Percentiles rank a stretch among this genome's conserved stretches.
These are phyloP conservation scores for Botrytis paeoniae DNA, from an alignment of 2,329 filamentous ascomycete genomes.

Conservation along the genomic window DNA sequence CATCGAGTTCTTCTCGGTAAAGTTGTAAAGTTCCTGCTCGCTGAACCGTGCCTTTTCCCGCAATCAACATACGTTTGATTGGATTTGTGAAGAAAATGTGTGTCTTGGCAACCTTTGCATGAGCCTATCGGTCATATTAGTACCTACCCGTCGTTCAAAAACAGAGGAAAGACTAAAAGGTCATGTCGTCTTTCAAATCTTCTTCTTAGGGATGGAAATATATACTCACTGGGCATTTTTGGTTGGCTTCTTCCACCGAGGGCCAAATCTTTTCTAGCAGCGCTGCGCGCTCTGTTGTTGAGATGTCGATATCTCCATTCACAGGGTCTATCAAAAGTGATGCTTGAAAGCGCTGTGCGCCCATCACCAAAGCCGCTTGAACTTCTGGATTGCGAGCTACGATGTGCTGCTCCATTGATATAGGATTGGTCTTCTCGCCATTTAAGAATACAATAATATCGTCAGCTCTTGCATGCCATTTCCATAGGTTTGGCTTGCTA, in stretches of 20 bases:
- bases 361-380: background rate
- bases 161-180: constrained; percentile 27
- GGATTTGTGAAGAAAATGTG: constrained; percentile 36
- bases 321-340: background rate
- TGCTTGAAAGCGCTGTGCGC: background rate
- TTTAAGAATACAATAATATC: constrained; percentile 44
- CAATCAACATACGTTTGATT: constrained; percentile 38
- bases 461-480: constrained; percentile 40
- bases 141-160: background rate
- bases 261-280: background rate
- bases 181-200: constrained; percentile 34
- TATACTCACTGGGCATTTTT: background rate
- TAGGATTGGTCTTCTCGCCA: constrained; percentile 45
- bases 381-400: background rate
- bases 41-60: constrained; percentile 41
- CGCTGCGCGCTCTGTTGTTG: background rate
- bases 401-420: constrained; percentile 22
- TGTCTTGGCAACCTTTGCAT: constrained; percentile 33
- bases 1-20: background rate
- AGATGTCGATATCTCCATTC: background rate
- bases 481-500: constrained; percentile 39
- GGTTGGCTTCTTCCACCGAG: background rate
- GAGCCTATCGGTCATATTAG: background rate
- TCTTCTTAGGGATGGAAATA: constrained; percentile 5
- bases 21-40: constrained; percentile 33